These are phyloP conservation scores for Phaseolus coccineus DNA, from an alignment of 331 rosid genomes.

Conservation along the genomic window DNA sequence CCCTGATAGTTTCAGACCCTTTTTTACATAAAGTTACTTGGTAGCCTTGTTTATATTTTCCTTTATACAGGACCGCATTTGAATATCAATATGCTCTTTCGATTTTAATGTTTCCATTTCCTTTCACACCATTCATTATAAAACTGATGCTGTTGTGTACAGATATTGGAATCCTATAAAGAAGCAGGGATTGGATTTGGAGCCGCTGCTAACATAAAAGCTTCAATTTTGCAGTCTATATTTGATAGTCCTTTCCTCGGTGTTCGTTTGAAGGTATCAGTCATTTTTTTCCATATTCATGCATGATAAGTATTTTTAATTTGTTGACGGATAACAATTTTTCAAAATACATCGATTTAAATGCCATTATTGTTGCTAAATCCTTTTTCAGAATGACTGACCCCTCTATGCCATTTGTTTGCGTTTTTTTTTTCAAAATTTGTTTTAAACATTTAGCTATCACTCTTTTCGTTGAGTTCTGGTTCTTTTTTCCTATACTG, in stretches of 20 bases:
- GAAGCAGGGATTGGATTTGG: conserved; percentile 94
- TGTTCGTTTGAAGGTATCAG: conserved; percentile 75
- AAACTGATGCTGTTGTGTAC: conserved; percentile 51
- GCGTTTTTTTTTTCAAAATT: conserved; percentile 2
- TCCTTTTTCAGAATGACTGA: conserved; percentile 29
- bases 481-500: conserved; percentile 29
- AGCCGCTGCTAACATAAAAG: conserved; percentile 73
- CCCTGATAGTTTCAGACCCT: conserved; percentile 24
- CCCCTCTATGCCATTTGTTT: conserved; percentile 35
- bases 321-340: not conserved
- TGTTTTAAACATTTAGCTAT: conserved; percentile 32
- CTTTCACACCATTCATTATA: conserved; percentile 35
- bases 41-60: conserved; percentile 31
- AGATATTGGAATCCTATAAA: conserved; percentile 74
- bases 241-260: conserved; percentile 91
- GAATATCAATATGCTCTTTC: conserved; percentile 20
- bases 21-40: not conserved
- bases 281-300: conserved; percentile 33
- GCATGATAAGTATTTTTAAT: conserved; percentile 36
- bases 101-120: conserved; percentile 30
- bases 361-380: not conserved
- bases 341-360: conserved; percentile 17
- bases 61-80: conserved; percentile 12
- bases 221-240: conserved; percentile 73
- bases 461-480: conserved; percentile 22